phyloP scores from a whole-genome alignment of 2,329 filamentous ascomycete genomes.

The Helotiales sp. region DNA sequence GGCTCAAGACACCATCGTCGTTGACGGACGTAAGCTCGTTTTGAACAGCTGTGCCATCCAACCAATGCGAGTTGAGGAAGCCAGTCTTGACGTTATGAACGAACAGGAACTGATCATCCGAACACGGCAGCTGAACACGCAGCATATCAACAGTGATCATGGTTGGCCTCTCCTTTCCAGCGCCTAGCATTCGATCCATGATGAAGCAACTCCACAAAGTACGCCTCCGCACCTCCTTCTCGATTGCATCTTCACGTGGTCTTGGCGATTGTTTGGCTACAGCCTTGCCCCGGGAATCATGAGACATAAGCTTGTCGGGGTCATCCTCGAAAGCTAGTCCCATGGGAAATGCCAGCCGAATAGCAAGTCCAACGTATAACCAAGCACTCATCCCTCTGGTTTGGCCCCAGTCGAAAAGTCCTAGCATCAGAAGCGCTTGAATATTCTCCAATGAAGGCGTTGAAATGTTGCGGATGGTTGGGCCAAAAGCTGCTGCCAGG shows the following conservation, averaged over 20 bases:
- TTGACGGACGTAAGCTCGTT: conserved; percentile 22
- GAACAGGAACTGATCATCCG: conserved; percentile 64
- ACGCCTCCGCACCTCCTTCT: conserved; percentile 64
- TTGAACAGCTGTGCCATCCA: conserved; percentile 46
- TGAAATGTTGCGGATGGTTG: conserved; percentile 47
- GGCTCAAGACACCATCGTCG: conserved; percentile 41
- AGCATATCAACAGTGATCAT: conserved; percentile 61
- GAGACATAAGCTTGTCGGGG: conserved; percentile 27
- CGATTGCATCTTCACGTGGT: conserved; percentile 47
- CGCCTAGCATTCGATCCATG: conserved; percentile 68
- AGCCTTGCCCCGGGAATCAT: conserved; percentile 25
- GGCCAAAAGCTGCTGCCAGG: conserved; percentile 52
- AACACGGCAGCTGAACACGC: conserved; percentile 66
- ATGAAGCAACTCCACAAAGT: conserved; percentile 77
- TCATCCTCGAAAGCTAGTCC: conserved; percentile 58
- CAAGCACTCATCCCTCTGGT: conserved; percentile 62
- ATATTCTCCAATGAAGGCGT: conserved; percentile 60
- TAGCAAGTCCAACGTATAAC: conserved; percentile 65
- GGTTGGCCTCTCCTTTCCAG: conserved; percentile 59
- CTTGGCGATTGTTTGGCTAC: conserved; percentile 1
- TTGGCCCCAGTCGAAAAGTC: conserved; percentile 71
- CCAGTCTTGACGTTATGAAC: conserved; percentile 57
- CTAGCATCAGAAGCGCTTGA: conserved; percentile 70
- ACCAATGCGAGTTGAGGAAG: conserved; percentile 44
- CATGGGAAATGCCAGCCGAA: conserved; percentile 57